Conservation (phyloP, 768 basidiomycete species). For the Trametes cingulata region DNA sequence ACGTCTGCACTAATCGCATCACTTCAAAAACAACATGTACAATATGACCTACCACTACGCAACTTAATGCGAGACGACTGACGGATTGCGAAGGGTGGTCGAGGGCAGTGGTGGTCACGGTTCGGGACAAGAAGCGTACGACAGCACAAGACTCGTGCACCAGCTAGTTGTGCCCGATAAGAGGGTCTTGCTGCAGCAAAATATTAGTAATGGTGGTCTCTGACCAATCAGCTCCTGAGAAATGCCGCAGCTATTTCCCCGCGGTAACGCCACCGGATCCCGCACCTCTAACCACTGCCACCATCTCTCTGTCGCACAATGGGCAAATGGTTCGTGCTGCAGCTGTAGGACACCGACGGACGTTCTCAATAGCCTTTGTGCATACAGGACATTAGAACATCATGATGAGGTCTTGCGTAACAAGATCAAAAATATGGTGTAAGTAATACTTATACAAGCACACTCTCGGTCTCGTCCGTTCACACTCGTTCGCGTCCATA, state of each 20-base stretch:
- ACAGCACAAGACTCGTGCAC: not conserved
- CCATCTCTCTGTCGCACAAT: conserved; percentile 37
- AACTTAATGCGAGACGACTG: conserved; percentile 1
- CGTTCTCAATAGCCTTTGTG: conserved; percentile 14
- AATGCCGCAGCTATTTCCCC: not conserved
- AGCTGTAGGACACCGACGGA: conserved; percentile 6
- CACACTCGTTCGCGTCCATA: not conserved
- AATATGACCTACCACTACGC: conserved; percentile 14
- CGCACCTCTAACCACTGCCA: conserved; percentile 3
- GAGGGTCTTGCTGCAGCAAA: not conserved
- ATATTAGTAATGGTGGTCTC: conserved; percentile 1
- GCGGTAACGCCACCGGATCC: conserved; percentile 9
- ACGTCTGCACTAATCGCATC: conserved; percentile 4
- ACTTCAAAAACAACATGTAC: not conserved
- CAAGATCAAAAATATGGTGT: conserved; percentile 81
- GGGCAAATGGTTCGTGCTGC: conserved; percentile 66
- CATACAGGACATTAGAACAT: conserved; percentile 65
- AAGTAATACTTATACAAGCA: conserved; percentile 37
- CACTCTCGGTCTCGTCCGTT: not conserved
- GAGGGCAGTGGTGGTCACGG: conserved; percentile 14
- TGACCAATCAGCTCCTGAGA: conserved; percentile 9
- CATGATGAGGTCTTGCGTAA: conserved; percentile 71
- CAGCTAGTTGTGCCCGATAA: not conserved
- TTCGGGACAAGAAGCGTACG: conserved; percentile 15
- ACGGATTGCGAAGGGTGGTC: not conserved